Base-by-base conservation (phyloP, 768 basidiomycete species). In the Boletus rubropictus region DNA sequence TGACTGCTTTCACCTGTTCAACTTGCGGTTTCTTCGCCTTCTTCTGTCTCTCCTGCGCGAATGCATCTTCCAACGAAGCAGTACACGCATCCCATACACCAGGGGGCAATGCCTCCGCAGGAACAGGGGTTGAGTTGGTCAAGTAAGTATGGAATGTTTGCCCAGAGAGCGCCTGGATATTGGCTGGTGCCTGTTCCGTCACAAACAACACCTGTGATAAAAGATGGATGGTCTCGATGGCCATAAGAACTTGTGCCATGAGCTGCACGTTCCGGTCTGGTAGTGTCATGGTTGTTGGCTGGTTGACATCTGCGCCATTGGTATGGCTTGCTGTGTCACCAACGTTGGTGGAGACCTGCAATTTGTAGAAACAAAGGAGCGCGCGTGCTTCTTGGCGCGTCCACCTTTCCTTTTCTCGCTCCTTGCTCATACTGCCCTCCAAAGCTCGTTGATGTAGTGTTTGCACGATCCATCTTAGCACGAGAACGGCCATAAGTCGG, bases 331-430 rank as follows among this genome's bases (percentile, higher is more conserved):
- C 60, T 62, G 59, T 62, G 18, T 39, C 22, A 15, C 5, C 31
- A 2, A 10, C 24, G 3, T 15, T 7, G 3, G 1, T 28, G 46
- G 49, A 51, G 51, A 46, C 50, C 18, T 45, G 39, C 18, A 31
- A 35, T 39, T 46, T 32, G 61, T 81, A 80, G 27, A 79, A 70
- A 0, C 76, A 68, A 35, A 89, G 71, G 57, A 87, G 72, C 24
- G 77, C 78, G 3, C 58, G 69, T 4, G 78, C 82, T 60, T 91
- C 88, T 5, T 63, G 67, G 50, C 64, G 71, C 0, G 81, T 83
- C 88, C 88, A 91, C 21, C 77, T 71, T 59, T 86, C 86, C 52
- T 72, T 74, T 49, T 82, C 77, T 33, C 79, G 74, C n/a, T 79
- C 82, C 56, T 74, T 79, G 50, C 69, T 79, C 15, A 64, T 59